A percentile compares a stretch with the other conserved stretches of the same genome.
phyloP scores from a whole-genome alignment of 2,329 filamentous ascomycete species.

The Dryadomyces quercivorus region DNA sequence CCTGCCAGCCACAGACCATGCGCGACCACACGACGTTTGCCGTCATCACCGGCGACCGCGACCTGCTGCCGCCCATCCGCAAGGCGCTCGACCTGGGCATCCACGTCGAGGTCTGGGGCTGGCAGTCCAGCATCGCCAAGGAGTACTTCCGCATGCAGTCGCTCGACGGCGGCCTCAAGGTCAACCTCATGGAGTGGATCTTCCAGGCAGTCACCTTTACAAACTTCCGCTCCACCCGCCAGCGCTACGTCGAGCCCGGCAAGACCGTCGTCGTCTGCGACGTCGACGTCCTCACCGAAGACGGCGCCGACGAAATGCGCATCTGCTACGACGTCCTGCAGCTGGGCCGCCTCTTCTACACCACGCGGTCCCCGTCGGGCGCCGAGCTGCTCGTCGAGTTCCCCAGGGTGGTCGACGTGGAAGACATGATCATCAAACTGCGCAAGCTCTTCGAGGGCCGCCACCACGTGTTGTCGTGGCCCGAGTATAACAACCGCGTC shows the following conservation, averaged over 20 bases:
- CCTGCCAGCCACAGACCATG: neutral
- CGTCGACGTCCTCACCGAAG: neutral
- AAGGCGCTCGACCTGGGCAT: slow-evolving; percentile 11
- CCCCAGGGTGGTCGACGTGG: neutral
- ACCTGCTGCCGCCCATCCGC: slow-evolving; percentile 14
- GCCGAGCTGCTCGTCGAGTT: neutral
- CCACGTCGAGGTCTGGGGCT: slow-evolving; percentile 17
- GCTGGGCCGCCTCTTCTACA: neutral
- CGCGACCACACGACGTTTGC: slow-evolving; percentile 12
- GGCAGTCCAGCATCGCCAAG: slow-evolving; percentile 13
- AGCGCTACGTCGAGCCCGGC: neutral
- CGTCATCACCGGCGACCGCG: slow-evolving; percentile 16
- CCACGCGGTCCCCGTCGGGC: neutral
- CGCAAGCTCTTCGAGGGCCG: neutral
- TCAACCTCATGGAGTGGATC: slow-evolving; percentile 8
- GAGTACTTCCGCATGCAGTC: slow-evolving; percentile 9
- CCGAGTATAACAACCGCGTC: neutral
- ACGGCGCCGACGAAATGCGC: neutral
- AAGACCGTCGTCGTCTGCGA: slow-evolving; percentile 1
- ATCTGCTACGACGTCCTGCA: neutral
- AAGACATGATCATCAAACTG: neutral
- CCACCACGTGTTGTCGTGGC: neutral
- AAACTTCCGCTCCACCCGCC: slow-evolving; percentile 8
- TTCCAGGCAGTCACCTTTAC: slow-evolving; percentile 9
- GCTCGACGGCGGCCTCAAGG: neutral